Base-by-base conservation (phyloP, 768 basidiomycete genomes). In the Kwoniella pini region DNA sequence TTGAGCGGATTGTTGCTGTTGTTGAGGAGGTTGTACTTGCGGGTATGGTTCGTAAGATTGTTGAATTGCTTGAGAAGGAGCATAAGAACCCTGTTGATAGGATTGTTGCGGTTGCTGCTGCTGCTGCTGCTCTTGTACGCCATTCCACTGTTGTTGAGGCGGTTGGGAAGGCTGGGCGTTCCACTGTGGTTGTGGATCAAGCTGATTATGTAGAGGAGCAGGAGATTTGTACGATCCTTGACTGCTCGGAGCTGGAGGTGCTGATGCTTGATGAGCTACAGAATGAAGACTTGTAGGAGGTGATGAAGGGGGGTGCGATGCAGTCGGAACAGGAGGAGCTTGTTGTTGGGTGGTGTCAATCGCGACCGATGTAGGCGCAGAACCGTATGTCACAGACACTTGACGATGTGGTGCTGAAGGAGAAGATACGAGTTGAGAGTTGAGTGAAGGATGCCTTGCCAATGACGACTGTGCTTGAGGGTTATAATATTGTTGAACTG, bases 11-110 rank as follows among this genome's bases (percentile, higher is more conserved):
- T 49, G 45, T 21, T 36, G 55, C 27, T 43, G 50, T 38, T 59
- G 48, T 19, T 56, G 24, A n/a, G 50, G 42, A n/a, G 61, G 19
- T 19, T 22, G 54, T 40, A 57, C 40, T 13, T 38, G 36, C 27
- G 57, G 63, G 17, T 44, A 38, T 39, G 63, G 61, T 28, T 30
- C 63, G n/a, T 42, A 42, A 10, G 40, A 42, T 54, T 31, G 71
- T 31, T 64, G 68, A 51, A 69, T 70, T 39, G 67, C 71, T 50
- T 64, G 71, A 52, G 69, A 72, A 28, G 77, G 75, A n/a, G 64
- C 72, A 38, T 38, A 49, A 3, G 46, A 27, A 17, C n/a, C 38
- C 7, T 54, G 45, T 13, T 62, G 58, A 21, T 62, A 68, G 53
- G 40, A 49, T n/a, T 51, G 67, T 43, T 65, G 63, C n/a, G 74